Evolutionary conservation across 345 rosid genomes (phyloP).

Genomic region (Cardiospermum halicacabum): DNA sequence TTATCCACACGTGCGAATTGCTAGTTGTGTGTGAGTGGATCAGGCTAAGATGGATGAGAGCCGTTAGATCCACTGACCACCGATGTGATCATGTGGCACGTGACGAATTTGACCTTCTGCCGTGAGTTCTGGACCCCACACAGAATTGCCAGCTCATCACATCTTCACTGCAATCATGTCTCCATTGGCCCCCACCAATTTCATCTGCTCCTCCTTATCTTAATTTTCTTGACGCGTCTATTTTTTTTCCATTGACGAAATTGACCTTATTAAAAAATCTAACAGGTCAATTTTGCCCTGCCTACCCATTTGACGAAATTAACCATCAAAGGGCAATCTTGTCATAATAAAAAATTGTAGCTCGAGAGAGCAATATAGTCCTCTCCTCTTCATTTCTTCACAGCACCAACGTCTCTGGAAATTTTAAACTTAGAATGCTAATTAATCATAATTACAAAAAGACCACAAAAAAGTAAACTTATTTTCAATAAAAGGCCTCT

Average conservation of each 20-base stretch:
- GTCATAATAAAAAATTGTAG: neutral
- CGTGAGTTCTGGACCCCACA: neutral
- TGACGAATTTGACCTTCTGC: neutral
- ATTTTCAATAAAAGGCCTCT: neutral
- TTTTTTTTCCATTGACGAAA: neutral
- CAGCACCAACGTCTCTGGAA: constrained; percentile 11
- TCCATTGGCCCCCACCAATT: neutral
- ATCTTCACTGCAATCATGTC: constrained; percentile 6
- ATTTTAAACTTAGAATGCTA: neutral
- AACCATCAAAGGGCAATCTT: neutral
- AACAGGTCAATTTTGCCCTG: neutral
- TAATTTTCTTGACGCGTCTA: constrained; percentile 3
- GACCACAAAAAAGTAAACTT: neutral
- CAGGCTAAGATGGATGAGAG: neutral
- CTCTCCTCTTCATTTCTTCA: neutral
- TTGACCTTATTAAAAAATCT: neutral
- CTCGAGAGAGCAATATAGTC: neutral
- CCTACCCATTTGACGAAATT: neutral
- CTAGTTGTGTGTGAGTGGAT: neutral
- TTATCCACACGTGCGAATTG: constrained; percentile 1
- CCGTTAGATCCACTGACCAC: too few relatives aligned
- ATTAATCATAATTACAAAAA: neutral
- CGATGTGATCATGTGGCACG: neutral
- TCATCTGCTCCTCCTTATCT: neutral
- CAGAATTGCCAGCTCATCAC: constrained; percentile 13